Base-by-base conservation (phyloP, 129 eudicot species). In the Logfia minima region DNA sequence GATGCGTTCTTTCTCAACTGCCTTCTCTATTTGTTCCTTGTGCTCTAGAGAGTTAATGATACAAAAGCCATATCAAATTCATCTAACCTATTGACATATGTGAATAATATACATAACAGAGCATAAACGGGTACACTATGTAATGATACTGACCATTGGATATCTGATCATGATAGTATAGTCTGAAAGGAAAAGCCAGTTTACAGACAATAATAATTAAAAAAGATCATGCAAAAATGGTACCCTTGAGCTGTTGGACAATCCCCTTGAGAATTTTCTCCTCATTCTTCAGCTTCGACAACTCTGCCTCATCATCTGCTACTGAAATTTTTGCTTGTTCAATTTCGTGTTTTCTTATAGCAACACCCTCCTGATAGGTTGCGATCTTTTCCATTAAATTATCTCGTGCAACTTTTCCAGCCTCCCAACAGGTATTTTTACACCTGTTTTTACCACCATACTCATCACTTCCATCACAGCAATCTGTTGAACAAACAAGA, bases 381-480 rank as follows among this genome's bases (percentile, higher is more conserved):
- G 81, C 81, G 45, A 94, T 91, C 87, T 87, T 89, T 74, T 89
- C 87, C 87, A 65, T 84, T 79, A 94, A 85, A 71, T 78, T 86
- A 43, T 91, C 96, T 78, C 97, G 74, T 52, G 96, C 97, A 26
- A 82, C 93, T 89, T 87, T 91, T 75, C 98, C 98, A 84, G 93
- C 89, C 77, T 94, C 98, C 98, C 98, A 91, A 78, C 98, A 94
- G 23, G 96, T 91, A 81, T 89, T 94, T 9, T 83, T 77, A 87
- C 98, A 94, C 81, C 69, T 89, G 55, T 82, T 72, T 73, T 80
- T 86, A 73, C 98, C 98, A 87, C 85, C 92, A 85, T 91, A 91
- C 87, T 94, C 98, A 39, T 94, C 98, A 82, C 98, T 94, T 63
- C 98, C 98, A 74, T 94, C 98, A 81, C 98, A 94, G 80, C 98